Evolutionary conservation across 2,329 filamentous ascomycete genomes (phyloP).

Genomic region (Penicillium sp.): DNA sequence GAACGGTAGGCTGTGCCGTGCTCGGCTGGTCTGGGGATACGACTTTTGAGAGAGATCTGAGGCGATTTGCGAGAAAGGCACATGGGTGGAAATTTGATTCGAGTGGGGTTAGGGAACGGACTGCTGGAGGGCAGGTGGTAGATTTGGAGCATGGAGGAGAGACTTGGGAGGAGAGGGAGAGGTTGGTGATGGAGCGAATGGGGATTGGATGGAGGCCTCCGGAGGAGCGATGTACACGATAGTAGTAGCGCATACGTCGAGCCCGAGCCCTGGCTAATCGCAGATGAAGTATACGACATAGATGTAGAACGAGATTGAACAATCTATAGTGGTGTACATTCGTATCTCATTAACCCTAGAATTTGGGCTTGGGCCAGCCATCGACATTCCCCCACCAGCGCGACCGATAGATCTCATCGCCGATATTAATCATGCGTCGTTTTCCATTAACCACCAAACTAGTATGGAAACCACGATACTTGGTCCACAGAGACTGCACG

Average conservation of each 20-base stretch:
- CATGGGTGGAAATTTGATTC: conserved; percentile 83
- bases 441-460: conserved; percentile 19
- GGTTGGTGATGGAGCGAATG: conserved; percentile 70
- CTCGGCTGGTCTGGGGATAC: conserved; percentile 84
- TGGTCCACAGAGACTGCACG: conserved; percentile 21
- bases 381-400: conserved; percentile 23
- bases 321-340: not conserved
- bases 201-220: conserved; percentile 63
- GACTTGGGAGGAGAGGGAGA: conserved; percentile 68
- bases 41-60: conserved; percentile 81
- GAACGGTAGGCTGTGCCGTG: conserved; percentile 79
- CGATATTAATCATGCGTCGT: conserved; percentile 17
- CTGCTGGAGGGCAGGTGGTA: conserved; percentile 61
- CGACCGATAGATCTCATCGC: conserved; percentile 26
- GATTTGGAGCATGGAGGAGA: conserved; percentile 57
- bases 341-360: not conserved
- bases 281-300: no score
- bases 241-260: no score
- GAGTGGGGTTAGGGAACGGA: conserved; percentile 69
- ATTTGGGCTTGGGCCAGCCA: conserved; percentile 23
- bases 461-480: conserved; percentile 20
- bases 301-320: no score
- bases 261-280: no score
- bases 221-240: conserved; percentile 59
- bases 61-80: conserved; percentile 69